A percentile compares a stretch with the other conserved stretches of the same genome.
phyloP scores from a whole-genome alignment of 805 yeast genomes.

The Ogataea saltuana region DNA sequence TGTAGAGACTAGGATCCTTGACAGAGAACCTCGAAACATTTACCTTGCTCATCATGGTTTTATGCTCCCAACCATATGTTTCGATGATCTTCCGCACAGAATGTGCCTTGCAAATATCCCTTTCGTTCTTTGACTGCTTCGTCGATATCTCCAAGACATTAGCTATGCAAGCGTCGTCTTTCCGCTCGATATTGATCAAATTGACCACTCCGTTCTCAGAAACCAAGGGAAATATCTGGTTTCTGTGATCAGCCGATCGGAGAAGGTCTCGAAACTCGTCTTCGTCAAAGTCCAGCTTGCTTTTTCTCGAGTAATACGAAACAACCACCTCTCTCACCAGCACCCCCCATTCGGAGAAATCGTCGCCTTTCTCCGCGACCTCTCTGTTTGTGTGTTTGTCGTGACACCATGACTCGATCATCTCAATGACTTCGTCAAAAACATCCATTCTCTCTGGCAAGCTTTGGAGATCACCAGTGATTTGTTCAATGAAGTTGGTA shows the following conservation, averaged over 20 bases:
- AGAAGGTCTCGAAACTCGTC: constrained; percentile 30
- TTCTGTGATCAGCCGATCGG: constrained; percentile 27
- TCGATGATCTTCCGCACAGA: constrained; percentile 34
- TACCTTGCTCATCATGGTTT: constrained; percentile 27
- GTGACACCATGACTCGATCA: constrained; percentile 33
- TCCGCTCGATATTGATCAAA: constrained; percentile 30
- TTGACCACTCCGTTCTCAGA: constrained; percentile 33
- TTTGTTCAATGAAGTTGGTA: constrained; percentile 18
- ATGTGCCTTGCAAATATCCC: constrained; percentile 30
- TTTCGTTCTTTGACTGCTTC: constrained; percentile 25
- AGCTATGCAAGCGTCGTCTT: constrained; percentile 18
- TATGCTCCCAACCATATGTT: constrained; percentile 34
- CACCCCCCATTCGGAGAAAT: constrained; percentile 23
- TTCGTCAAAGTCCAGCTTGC: constrained; percentile 34
- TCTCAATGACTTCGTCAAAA: constrained; percentile 33
- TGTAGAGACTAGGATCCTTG: constrained; percentile 25
- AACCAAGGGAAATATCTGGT: constrained; percentile 35
- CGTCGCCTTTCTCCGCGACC: constrained; percentile 4
- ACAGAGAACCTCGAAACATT: constrained; percentile 25
- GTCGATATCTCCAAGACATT: constrained; percentile 31
- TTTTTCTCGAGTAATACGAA: constrained; percentile 29
- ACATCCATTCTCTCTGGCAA: constrained; percentile 28
- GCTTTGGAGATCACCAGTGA: constrained; percentile 20
- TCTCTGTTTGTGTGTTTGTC: constrained; percentile 17
- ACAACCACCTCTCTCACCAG: constrained; percentile 30